Evolutionary conservation across 176 grass and related monocot species (phyloP), one percentile per base, ranked within the genome.

Genomic region (Hsuehochloa calcarea): DNA sequence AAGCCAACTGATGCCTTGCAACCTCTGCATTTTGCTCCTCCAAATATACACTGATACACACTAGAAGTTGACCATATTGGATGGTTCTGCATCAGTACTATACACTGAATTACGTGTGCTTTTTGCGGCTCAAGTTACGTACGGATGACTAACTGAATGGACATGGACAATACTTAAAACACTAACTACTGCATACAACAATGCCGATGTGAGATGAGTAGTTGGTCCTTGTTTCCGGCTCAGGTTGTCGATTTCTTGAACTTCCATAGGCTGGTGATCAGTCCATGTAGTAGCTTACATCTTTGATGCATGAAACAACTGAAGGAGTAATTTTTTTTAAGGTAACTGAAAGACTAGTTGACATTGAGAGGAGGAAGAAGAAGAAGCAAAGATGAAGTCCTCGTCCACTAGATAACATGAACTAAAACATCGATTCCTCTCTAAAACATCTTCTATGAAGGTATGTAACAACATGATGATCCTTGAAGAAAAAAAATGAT

Each of bases 1-100:
- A 71, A 79, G 34, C 31, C 76, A 86, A 43, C 56, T 54, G 60
- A 34, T 83, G 58, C 40, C 87, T 85, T 85, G 70, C 52, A 54
- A 25, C 23, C 31, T 89, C 82, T 68, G 27, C 26, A 64, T 64
- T 74, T 64, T 74, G 56, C 41, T 45, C 22, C 55, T 5, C 10
- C 14, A 13, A 59, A 7, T 1, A 1, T 9, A 35, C 31, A 34
- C 31, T 34, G 31, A 34, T 34, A 34, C 41, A 79, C 49, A 64
- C 37, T 9, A 27, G 19, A 43, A 76, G 70, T 70, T 89, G 87
- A 85, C 87, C 82, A 34, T 10, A 10, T 8, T 0, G 27, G 5
- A 43, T 62, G 5, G 5, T 11, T 8, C 55, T 15, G 43, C 40
- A 14, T 7, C 35, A 7, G 12, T 31, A 20, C 50, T 5, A 10